Evolutionary conservation across 1,284 basidiomycete genomes (phyloP), one percentile per base, ranked within the genome.

Genomic region (Papiliotrema terrestris): DNA sequence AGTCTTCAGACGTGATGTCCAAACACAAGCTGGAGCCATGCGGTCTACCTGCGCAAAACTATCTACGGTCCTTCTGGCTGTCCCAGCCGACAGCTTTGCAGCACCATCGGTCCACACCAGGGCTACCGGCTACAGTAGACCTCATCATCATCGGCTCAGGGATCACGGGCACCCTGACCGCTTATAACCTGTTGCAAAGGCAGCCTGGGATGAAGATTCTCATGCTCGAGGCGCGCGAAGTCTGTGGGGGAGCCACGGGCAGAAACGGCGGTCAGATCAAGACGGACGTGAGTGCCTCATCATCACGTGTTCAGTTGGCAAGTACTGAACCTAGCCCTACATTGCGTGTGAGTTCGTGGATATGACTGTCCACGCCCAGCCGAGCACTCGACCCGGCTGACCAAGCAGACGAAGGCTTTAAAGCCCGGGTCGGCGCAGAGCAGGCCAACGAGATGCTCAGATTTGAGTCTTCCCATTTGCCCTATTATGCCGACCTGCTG

Each of bases 141-240:
- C 60, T 66, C 0, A 57, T 69, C 32, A 62, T 71, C 46, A 60
- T 69, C 39, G 69, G 67, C 9, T 62, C 58, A 29, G 69, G 67
- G 2, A 52, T 67, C 17, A 57, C 64, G 11, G 68, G 67, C 26
- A 52, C 36, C 23, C 19, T 54, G 3, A 46, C 48, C 26, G 56
- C 57, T 13, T 60, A 59, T 26, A 25, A 26, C 29, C 47, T 57
- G 25, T 39, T 54, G 29, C 17, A 54, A 6, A 8, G 17, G 42
- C 17, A 45, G 13, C 52, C 52, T 13, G 32, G 36, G 17, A 37
- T 54, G n/a, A 49, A 44, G 13, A 55, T 65, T 20, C 45, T 65
- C 37, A 42, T 66, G 45, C 55, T 68, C 26, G 66, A 68, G 44
- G 66, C 66, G 4, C 47, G 62, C 20, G 59, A 64, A 32, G 51